phyloP scores from a whole-genome alignment of 345 rosid species.

The Syzygium oleosum region DNA sequence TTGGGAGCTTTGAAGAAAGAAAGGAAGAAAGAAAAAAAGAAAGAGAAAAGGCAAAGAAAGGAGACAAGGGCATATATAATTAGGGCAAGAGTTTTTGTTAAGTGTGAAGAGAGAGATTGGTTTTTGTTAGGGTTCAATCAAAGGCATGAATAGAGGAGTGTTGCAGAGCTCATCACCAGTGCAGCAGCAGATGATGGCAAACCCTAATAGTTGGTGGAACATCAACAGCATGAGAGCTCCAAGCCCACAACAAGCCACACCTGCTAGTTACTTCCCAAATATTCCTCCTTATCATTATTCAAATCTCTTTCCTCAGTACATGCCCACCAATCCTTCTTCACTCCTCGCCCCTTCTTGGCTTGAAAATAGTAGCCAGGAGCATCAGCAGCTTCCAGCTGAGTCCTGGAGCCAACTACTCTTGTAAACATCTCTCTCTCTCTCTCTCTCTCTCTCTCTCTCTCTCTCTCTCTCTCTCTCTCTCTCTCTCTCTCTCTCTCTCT shows the following conservation, averaged over 20 bases:
- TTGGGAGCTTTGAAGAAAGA: conserved; percentile 15
- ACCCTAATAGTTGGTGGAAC: conserved; percentile 39
- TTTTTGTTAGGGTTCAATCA: neutral
- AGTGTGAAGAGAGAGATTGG: neutral
- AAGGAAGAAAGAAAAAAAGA: conserved; percentile 1
- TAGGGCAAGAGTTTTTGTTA: conserved; percentile 3
- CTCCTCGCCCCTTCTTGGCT: neutral
- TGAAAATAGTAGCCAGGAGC: conserved; percentile 1
- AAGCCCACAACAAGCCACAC: neutral
- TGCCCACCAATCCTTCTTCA: neutral
- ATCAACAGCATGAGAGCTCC: conserved; percentile 4
- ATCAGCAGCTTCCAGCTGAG: conserved; percentile 8
- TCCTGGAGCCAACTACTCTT: conserved; percentile 35
- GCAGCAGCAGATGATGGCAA: conserved; percentile 27
- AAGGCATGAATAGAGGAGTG: conserved; percentile 22
- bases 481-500: neutral
- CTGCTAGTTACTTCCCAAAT: neutral
- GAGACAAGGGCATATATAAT: neutral
- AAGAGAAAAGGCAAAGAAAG: conserved; percentile 1
- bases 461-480: neutral
- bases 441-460: neutral
- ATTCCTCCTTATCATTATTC: neutral
- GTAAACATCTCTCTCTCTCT: conserved; percentile 20
- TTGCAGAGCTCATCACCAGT: conserved; percentile 29
- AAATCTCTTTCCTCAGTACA: neutral